Percentiles rank a stretch among this genome's conserved stretches.
phyloP scores from a whole-genome alignment of 2,329 filamentous ascomycete species.

The Diaporthe ilicicola region DNA sequence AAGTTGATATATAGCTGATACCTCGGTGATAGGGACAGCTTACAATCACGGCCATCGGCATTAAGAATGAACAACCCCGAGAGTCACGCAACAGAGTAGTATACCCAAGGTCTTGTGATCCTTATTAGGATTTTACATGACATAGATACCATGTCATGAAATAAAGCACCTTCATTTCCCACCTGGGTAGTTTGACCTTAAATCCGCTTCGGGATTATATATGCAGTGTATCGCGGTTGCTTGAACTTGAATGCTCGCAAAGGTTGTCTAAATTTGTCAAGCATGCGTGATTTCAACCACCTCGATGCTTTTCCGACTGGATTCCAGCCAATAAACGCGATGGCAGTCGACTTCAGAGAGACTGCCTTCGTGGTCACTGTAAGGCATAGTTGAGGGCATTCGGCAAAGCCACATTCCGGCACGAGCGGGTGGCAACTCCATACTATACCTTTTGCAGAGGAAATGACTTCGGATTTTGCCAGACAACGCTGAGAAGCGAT shows the following conservation, averaged over 20 bases:
- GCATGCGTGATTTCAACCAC: not conserved
- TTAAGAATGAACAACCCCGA: not conserved
- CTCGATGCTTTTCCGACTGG: not conserved
- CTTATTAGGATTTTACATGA: too few relatives aligned
- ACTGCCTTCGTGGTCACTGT: not conserved
- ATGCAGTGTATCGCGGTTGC: too few relatives aligned
- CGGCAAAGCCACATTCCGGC: constrained; percentile 10
- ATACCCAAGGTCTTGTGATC: too few relatives aligned
- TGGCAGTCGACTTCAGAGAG: not conserved
- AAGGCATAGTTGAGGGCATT: not conserved
- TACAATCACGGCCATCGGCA: not conserved
- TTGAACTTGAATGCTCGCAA: not conserved
- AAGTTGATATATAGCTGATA: not conserved
- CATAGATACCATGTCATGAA: too few relatives aligned
- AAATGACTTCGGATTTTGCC: not conserved
- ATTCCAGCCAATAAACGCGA: not conserved
- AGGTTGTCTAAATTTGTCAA: not conserved
- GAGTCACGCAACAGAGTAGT: too few relatives aligned
- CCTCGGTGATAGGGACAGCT: not conserved
- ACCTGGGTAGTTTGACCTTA: too few relatives aligned
- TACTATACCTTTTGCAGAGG: not conserved
- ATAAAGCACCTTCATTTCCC: too few relatives aligned
- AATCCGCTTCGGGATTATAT: too few relatives aligned
- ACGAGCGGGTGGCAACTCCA: not conserved
- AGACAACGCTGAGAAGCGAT: constrained; percentile 7